phyloP scores from a whole-genome alignment of 2,329 filamentous ascomycete species.

The Davidsoniella virescens region DNA sequence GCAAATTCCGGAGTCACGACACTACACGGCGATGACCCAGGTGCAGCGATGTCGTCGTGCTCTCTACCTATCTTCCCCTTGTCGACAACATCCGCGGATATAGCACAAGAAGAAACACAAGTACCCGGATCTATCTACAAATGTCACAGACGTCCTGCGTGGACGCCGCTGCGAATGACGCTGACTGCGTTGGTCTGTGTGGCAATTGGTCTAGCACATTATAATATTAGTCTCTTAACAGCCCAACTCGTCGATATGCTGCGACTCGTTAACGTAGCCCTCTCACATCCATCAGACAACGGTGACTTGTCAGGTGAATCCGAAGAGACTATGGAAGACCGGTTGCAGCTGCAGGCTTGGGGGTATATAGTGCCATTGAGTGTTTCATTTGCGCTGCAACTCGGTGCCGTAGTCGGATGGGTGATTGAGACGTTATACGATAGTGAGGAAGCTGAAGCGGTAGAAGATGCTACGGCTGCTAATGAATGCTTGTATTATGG shows the following conservation, averaged over 20 bases:
- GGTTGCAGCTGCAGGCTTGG: conserved; percentile 1
- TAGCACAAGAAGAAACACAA: neutral
- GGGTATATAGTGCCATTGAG: neutral
- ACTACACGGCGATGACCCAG: too few relatives aligned
- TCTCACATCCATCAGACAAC: neutral
- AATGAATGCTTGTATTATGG: too few relatives aligned
- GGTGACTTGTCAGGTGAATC: neutral
- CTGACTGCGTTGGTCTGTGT: neutral
- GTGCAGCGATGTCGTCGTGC: too few relatives aligned
- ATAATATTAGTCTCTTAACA: conserved; percentile 4
- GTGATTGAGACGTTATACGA: neutral
- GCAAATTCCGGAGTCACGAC: too few relatives aligned
- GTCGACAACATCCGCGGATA: too few relatives aligned
- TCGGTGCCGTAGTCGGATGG: neutral
- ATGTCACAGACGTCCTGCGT: neutral
- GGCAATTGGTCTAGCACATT: neutral
- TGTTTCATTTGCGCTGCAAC: neutral
- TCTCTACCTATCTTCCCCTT: neutral
- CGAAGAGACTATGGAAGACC: neutral
- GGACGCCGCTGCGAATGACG: neutral
- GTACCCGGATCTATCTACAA: too few relatives aligned
- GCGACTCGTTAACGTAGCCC: neutral
- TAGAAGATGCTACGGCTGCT: too few relatives aligned
- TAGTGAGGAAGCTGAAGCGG: neutral
- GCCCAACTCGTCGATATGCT: conserved; percentile 5